Percentiles rank a stretch among this genome's conserved stretches.
Evolutionary conservation across 441 rosid genomes (phyloP).

Genomic region (Corymbia citriodora): DNA sequence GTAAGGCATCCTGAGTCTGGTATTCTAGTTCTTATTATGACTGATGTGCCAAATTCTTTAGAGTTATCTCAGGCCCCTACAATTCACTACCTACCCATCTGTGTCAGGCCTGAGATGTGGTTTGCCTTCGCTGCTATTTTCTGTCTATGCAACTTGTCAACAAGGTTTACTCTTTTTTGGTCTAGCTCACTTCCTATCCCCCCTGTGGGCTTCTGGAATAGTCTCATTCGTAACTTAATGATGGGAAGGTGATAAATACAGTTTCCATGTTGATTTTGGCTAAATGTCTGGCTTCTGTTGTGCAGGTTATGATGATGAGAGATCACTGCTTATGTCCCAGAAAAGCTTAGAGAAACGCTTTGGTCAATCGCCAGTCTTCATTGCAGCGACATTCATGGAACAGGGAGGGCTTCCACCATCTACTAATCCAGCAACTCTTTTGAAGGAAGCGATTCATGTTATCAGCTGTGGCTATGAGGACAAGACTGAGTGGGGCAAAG

Average conservation of each 20-base stretch:
- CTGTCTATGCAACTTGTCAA: not conserved
- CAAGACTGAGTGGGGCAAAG: conserved; percentile 8
- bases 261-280: not conserved
- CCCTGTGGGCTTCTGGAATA: not conserved
- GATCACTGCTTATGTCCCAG: not conserved
- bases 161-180: not conserved
- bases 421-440: conserved; percentile 2
- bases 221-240: not conserved
- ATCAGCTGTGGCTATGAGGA: conserved; percentile 6
- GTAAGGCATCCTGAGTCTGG: not conserved
- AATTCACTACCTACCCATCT: not conserved
- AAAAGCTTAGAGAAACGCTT: conserved; percentile 5
- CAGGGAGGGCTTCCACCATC: conserved; percentile 1
- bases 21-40: not conserved
- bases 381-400: conserved; percentile 6
- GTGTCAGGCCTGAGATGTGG: not conserved
- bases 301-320: conserved; percentile 5
- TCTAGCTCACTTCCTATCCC: not conserved
- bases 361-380: conserved; percentile 6
- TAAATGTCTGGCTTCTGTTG: not conserved
- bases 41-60: not conserved
- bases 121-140: not conserved
- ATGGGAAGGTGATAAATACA: not conserved
- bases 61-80: not conserved
- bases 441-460: conserved; percentile 6